Evolutionary conservation across 768 basidiomycete genomes (phyloP).

Genomic region (Macrocybe gigantea): DNA sequence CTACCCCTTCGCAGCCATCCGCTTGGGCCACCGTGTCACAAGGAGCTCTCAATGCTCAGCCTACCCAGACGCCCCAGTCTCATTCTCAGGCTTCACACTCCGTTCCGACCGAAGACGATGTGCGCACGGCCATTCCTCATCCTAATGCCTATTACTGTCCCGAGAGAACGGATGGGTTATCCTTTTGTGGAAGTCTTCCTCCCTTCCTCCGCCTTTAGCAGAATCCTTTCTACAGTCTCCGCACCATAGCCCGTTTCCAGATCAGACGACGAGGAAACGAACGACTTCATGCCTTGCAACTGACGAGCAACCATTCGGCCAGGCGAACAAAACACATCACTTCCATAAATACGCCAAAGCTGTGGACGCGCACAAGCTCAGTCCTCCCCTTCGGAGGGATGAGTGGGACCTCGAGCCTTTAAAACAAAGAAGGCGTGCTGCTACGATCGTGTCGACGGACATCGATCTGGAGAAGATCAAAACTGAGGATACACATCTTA

Average conservation of each 20-base stretch:
- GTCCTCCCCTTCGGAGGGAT: constrained; percentile 51
- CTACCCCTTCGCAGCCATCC: neutral
- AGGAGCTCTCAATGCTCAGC: too few relatives aligned
- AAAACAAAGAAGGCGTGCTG: constrained; percentile 47
- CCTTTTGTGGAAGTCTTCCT: constrained; percentile 61
- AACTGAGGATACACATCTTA: constrained; percentile 22
- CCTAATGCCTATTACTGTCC: constrained; percentile 81
- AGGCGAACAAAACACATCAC: constrained; percentile 67
- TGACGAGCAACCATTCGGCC: constrained; percentile 37
- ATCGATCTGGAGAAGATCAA: constrained; percentile 39
- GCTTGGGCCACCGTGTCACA: neutral
- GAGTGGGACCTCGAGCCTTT: constrained; percentile 53
- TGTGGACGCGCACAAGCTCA: constrained; percentile 63
- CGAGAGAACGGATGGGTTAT: constrained; percentile 80
- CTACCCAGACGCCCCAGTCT: neutral
- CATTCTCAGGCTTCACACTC: neutral
- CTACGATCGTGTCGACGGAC: constrained; percentile 28
- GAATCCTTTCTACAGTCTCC: constrained; percentile 39
- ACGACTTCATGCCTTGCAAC: constrained; percentile 48
- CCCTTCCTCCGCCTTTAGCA: constrained; percentile 55
- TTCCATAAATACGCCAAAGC: constrained; percentile 72
- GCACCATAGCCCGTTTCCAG: constrained; percentile 43
- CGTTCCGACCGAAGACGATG: constrained; percentile 45
- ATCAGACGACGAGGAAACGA: constrained; percentile 43
- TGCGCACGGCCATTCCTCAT: constrained; percentile 69